Conservation (phyloP, 495 filamentous ascomycete species). For the Penicillium roqueforti region DNA sequence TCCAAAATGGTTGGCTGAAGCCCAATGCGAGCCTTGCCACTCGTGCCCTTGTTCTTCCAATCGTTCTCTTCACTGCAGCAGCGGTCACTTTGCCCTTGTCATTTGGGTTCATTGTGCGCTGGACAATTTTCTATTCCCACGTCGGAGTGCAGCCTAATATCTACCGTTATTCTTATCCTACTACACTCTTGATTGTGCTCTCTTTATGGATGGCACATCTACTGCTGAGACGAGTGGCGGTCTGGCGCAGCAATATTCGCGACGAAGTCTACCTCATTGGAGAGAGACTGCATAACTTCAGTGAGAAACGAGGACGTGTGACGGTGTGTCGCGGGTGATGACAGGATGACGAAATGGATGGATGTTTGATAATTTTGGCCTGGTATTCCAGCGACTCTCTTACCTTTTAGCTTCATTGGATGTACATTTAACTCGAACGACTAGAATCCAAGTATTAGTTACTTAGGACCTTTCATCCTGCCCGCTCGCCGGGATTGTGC, state of each 20-base stretch:
- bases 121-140: constrained; percentile 37
- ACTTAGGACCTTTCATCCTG: background rate
- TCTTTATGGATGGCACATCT: constrained; percentile 38
- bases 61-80: constrained; percentile 50
- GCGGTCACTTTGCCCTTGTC: constrained; percentile 58
- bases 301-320: constrained; percentile 50
- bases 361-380: constrained; percentile 1
- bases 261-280: constrained; percentile 97
- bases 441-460: background rate
- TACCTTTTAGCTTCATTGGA: background rate
- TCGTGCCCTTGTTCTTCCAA: constrained; percentile 74
- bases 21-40: constrained; percentile 78
- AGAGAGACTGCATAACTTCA: constrained; percentile 89
- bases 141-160: constrained; percentile 49
- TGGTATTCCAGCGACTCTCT: background rate
- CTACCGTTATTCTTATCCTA: constrained; percentile 72
- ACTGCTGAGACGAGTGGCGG: constrained; percentile 51
- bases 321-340: constrained; percentile 39
- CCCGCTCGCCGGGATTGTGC: background rate
- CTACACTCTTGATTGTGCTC: constrained; percentile 48
- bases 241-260: constrained; percentile 77
- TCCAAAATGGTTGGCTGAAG: constrained; percentile 73
- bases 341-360: constrained; percentile 27
- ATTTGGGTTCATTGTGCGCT: constrained; percentile 44
- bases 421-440: background rate